These are phyloP conservation scores for Sporobolomyces roseus DNA, from an alignment of 768 basidiomycete species.

Conservation along the genomic window DNA sequence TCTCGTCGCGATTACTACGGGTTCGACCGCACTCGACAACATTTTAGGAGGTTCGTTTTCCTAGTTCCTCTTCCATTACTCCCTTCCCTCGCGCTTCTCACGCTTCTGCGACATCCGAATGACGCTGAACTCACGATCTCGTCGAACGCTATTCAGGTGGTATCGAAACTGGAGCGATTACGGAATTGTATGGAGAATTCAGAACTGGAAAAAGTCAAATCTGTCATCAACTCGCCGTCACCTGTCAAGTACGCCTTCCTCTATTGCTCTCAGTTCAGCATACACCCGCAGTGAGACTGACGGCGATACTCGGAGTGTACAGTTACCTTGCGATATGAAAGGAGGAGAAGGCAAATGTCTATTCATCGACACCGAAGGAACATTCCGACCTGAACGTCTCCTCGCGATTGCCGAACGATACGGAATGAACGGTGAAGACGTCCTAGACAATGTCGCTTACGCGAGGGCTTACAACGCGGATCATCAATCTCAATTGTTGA, in stretches of 20 bases:
- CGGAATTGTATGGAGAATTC: conserved; percentile 97
- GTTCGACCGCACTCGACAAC: conserved; percentile 91
- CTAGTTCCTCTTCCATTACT: not conserved
- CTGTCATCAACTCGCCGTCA: conserved; percentile 95
- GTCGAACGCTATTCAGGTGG: conserved; percentile 61
- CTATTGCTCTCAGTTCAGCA: not conserved
- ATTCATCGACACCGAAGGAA: conserved; percentile 98
- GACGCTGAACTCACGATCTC: not conserved
- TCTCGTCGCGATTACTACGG: conserved; percentile 92
- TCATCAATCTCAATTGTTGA: conserved; percentile 84
- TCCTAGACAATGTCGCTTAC: conserved; percentile 96
- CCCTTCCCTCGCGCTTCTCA: no score
- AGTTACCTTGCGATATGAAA: conserved; percentile 90
- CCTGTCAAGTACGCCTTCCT: conserved; percentile 67
- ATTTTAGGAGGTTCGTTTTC: conserved; percentile 71
- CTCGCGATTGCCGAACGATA: conserved; percentile 91
- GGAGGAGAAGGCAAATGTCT: conserved; percentile 98
- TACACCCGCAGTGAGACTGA: not conserved
- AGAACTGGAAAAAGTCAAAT: conserved; percentile 97
- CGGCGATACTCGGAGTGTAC: not conserved
- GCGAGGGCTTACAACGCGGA: conserved; percentile 98
- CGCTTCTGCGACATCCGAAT: not conserved
- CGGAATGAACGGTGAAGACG: conserved; percentile 96
- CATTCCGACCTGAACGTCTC: conserved; percentile 92
- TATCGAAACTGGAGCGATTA: conserved; percentile 96